Conservation (phyloP, 192 early-diverging fungal species). For the Mortierella hygrophila region DNA sequence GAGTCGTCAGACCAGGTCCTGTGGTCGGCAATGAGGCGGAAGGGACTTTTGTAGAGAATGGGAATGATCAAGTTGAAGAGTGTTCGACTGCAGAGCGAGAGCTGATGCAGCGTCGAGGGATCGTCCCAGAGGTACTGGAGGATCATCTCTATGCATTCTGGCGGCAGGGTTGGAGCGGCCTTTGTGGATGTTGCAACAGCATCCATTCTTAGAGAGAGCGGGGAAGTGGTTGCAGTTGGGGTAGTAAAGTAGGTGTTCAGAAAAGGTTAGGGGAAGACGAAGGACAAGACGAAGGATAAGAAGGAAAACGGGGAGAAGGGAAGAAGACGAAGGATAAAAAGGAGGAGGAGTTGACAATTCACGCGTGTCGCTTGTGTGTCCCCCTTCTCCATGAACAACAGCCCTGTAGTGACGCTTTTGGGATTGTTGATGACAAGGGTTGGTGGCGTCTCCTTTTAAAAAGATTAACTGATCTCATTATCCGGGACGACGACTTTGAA, state of each 20-base stretch:
- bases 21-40: constrained; percentile 23
- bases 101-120: constrained; percentile 7
- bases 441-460: too few species aligned
- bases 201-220: not conserved
- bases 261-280: not conserved
- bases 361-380: too few species aligned
- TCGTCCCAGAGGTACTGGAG: constrained; percentile 32
- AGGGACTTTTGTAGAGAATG: constrained; percentile 33
- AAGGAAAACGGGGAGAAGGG: too few species aligned
- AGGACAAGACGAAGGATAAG: too few species aligned
- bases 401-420: too few species aligned
- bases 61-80: constrained; percentile 26
- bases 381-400: too few species aligned
- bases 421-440: too few species aligned
- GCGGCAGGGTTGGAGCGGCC: constrained; percentile 1
- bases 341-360: too few species aligned
- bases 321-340: too few species aligned
- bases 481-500: too few species aligned
- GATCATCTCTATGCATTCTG: constrained; percentile 36
- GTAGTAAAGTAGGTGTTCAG: not conserved
- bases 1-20: constrained; percentile 1
- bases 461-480: too few species aligned
- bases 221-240: not conserved
- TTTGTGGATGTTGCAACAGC: not conserved
- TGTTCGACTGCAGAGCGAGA: constrained; percentile 26